Evolutionary conservation across 1,139 yeast genomes (phyloP).

Genomic region (Yamadazyma songkhlaensis): DNA sequence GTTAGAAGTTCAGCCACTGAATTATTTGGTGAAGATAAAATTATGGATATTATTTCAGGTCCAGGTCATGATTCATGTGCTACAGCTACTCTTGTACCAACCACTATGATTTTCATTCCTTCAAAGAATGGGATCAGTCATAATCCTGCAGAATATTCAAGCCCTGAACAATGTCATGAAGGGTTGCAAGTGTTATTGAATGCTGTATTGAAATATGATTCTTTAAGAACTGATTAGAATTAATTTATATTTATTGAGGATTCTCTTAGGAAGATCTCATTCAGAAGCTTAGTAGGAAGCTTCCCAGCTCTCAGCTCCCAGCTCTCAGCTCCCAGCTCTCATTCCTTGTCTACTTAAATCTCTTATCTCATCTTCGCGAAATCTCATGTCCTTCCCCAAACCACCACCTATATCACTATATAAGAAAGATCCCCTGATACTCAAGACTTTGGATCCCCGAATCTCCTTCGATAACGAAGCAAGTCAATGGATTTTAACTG

Average conservation of each 20-base stretch:
- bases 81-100: conserved; percentile 55
- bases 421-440: conserved; percentile 14
- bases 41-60: conserved; percentile 55
- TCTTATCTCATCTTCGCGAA: background rate
- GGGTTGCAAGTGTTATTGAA: conserved; percentile 60
- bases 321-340: too few relatives aligned
- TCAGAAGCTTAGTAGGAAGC: too few relatives aligned
- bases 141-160: conserved; percentile 62
- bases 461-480: conserved; percentile 24
- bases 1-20: conserved; percentile 51
- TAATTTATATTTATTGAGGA: too few relatives aligned
- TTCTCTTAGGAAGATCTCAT: too few relatives aligned
- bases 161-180: conserved; percentile 58
- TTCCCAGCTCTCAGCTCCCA: too few relatives aligned
- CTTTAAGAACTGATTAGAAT: conserved; percentile 8
- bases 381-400: conserved; percentile 15
- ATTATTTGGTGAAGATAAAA: conserved; percentile 42
- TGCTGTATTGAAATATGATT: conserved; percentile 57
- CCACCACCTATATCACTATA: conserved; percentile 22
- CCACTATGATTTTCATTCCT: conserved; percentile 75
- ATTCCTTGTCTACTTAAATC: background rate
- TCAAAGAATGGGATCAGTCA: conserved; percentile 70
- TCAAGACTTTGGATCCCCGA: conserved; percentile 24
- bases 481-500: conserved; percentile 24
- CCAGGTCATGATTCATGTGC: conserved; percentile 76